These are phyloP conservation scores for Agaricus blazei DNA, from an alignment of 768 basidiomycete genomes.

Conservation along the genomic window DNA sequence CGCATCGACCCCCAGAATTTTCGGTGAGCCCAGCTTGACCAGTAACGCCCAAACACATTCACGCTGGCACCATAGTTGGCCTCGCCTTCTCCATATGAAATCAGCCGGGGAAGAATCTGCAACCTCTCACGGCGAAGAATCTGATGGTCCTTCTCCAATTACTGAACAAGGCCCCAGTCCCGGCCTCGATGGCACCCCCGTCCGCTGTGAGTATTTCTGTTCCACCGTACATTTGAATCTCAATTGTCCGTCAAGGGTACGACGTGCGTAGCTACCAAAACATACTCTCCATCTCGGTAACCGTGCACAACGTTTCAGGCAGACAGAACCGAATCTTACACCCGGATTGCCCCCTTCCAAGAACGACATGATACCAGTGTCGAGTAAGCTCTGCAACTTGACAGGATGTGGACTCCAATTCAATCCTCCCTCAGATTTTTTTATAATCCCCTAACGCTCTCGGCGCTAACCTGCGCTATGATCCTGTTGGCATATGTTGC, in stretches of 20 bases:
- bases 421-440: constrained; percentile 57
- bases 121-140: constrained; percentile 57
- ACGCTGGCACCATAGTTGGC: not conserved
- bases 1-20: too few species aligned
- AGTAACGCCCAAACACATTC: not conserved
- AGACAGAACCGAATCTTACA: constrained; percentile 79
- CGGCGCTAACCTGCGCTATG: constrained; percentile 63
- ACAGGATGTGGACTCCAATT: not conserved
- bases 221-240: not conserved
- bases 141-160: constrained; percentile 46
- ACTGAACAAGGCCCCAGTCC: constrained; percentile 64
- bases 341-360: constrained; percentile 78
- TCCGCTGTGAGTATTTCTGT: constrained; percentile 59
- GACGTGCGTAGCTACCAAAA: constrained; percentile 54
- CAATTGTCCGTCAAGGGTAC: constrained; percentile 52
- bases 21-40: not conserved
- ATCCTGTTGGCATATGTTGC: constrained; percentile 75
- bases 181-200: constrained; percentile 68
- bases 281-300: constrained; percentile 7
- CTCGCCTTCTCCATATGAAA: not conserved
- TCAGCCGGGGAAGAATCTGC: constrained; percentile 20
- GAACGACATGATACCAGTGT: constrained; percentile 79
- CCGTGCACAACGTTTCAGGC: constrained; percentile 41
- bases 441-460: constrained; percentile 79
- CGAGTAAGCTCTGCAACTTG: constrained; percentile 46